Base-by-base conservation (phyloP, 306 rosid species). In the Lablab purpureus region DNA sequence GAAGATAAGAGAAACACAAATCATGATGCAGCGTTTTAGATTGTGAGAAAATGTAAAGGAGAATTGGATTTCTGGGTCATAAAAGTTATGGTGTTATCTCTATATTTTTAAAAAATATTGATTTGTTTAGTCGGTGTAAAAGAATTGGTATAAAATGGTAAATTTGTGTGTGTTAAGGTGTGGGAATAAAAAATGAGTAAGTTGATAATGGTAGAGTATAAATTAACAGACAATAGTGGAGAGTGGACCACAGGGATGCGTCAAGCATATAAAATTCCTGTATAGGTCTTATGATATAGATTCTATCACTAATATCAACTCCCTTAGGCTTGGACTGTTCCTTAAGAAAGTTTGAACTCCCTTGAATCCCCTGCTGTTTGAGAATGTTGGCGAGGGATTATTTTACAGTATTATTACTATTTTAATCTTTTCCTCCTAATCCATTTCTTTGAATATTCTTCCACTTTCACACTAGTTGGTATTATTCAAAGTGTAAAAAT, bases 271-370 rank as follows among this genome's bases (percentile, higher is more conserved):
- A 79, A 84, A 87, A 87, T 81, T 85, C 85, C 77, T 81, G 74
- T 81, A 75, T 70, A 81, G 65, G 79, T 71, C 55, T 90, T 82
- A 84, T 80, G 46, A 75, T 62, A 63, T 74, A 81, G 87, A 75
- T 78, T 82, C 87, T 81, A 79, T 75, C 79, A 75, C 78, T 73
- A 75, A 75, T 59, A 45, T 77, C 43, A 76, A 51, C 43, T 75
- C 82, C 79, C 40, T 85, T 66, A 74, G 77, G 79, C 25, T 65
- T 83, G 87, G 88, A 86, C 86, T 80, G 79, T 84, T 67, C 76
- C 85, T 55, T 79, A 45, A 77, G 79, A 85, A 87, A 86, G 77
- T 81, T 90, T 87, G 81, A 73, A 41, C 67, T 60, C 73, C 82
- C 77, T 81, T 54, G 76, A 79, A 73, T 73, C 71, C 81, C 41